phyloP scores from a whole-genome alignment of 768 basidiomycete species.

The Termitomyces bulborhizus region DNA sequence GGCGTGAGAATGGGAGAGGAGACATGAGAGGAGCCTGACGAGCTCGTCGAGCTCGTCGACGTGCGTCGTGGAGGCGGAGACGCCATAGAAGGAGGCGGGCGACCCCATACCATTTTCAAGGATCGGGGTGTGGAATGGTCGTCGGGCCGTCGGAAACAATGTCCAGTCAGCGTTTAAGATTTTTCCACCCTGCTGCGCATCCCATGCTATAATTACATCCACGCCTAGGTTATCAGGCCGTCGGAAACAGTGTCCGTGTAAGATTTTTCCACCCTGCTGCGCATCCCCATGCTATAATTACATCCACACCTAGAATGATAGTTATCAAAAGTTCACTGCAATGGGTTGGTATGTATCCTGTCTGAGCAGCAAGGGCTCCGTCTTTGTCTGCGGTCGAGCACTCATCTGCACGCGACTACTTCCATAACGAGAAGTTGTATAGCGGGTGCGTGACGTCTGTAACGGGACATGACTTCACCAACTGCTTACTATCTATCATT shows the following conservation, averaged over 20 bases:
- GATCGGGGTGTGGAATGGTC: background rate
- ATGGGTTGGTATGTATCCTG: too few relatives aligned
- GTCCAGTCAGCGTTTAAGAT: too few relatives aligned
- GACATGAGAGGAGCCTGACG: conserved; percentile 18
- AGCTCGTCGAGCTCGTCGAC: conserved; percentile 21
- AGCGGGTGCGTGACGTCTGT: too few relatives aligned
- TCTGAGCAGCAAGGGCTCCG: background rate
- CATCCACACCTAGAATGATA: background rate
- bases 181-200: background rate
- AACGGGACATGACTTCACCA: too few relatives aligned
- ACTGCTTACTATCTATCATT: too few relatives aligned
- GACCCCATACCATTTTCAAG: conserved; percentile 14
- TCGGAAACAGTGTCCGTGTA: background rate
- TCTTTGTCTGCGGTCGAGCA: background rate
- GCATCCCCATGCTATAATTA: too few relatives aligned
- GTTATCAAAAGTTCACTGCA: background rate
- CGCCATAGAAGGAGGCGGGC: conserved; percentile 10
- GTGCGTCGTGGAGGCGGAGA: conserved; percentile 6
- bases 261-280: background rate
- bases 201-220: background rate
- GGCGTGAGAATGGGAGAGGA: conserved; percentile 21
- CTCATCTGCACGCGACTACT: background rate
- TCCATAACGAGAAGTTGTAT: background rate
- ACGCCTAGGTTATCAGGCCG: background rate
- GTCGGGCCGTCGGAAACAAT: background rate